phyloP scores from a whole-genome alignment of 371 early-diverging fungal species.

The Mortierella sp. region DNA sequence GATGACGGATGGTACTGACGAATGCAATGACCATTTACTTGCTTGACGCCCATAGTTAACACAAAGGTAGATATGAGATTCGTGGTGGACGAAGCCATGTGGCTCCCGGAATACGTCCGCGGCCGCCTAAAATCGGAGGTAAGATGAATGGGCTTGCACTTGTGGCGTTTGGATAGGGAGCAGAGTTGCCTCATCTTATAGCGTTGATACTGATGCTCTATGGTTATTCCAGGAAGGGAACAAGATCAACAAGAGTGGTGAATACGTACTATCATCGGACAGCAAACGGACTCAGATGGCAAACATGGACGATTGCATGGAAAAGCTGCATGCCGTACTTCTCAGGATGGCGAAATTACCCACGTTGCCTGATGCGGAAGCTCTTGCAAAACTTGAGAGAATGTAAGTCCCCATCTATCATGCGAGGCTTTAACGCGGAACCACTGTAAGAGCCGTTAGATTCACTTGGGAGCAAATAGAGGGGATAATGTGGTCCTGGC shows the following conservation, averaged over 20 bases:
- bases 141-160: conserved; percentile 1
- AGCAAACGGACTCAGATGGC: conserved; percentile 81
- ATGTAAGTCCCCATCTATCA: conserved; percentile 65
- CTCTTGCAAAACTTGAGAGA: conserved; percentile 66
- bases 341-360: conserved; percentile 75
- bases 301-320: conserved; percentile 85
- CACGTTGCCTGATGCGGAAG: conserved; percentile 75
- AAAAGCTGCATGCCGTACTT: conserved; percentile 74
- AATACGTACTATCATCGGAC: conserved; percentile 81
- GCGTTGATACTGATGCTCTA: not conserved
- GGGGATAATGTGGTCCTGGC: too few species aligned
- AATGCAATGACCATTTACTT: too few species aligned
- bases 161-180: too few species aligned
- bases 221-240: conserved; percentile 58
- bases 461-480: too few species aligned
- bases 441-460: too few species aligned
- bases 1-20: too few species aligned
- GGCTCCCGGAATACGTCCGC: conserved; percentile 82
- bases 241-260: conserved; percentile 76
- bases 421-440: too few species aligned
- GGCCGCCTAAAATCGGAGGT: conserved; percentile 58
- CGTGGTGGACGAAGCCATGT: conserved; percentile 67
- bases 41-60: too few species aligned
- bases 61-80: conserved; percentile 89
- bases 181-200: too few species aligned